Percentiles rank a stretch among this genome's conserved stretches.
Evolutionary conservation across 495 filamentous ascomycete species (phyloP).

Genomic region (Penicillium simplicissimum): DNA sequence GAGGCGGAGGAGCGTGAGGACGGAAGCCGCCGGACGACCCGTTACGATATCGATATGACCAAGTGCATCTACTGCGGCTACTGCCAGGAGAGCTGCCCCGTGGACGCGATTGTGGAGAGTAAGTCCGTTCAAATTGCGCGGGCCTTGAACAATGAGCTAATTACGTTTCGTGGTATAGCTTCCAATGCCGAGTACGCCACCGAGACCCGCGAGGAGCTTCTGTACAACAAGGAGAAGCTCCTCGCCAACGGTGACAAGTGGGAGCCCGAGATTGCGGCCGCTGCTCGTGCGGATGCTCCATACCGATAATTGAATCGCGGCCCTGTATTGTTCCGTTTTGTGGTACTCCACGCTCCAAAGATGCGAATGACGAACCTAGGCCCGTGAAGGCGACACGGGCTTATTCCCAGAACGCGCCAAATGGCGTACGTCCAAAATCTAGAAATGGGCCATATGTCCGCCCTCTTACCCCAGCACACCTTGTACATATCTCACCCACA

Average conservation of each 20-base stretch:
- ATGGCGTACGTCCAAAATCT: constrained; percentile 24
- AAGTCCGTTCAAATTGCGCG: constrained; percentile 24
- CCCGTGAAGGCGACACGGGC: constrained; percentile 13
- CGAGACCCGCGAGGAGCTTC: constrained; percentile 92
- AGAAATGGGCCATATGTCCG: constrained; percentile 19
- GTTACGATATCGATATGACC: constrained; percentile 99
- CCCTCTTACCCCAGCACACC: constrained; percentile 26
- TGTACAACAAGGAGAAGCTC: constrained; percentile 99
- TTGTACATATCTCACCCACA: constrained; percentile 41
- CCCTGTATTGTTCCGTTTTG: neutral
- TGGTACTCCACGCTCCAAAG: neutral
- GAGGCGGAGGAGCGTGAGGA: constrained; percentile 98
- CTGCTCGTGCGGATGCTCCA: constrained; percentile 82
- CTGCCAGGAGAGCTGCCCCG: constrained; percentile 98
- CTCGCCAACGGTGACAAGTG: constrained; percentile 92
- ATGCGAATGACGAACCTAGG: constrained; percentile 11
- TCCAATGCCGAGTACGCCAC: constrained; percentile 98
- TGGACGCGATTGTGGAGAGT: constrained; percentile 96
- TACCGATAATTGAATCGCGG: constrained; percentile 64
- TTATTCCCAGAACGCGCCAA: constrained; percentile 16
- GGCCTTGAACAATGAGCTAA: constrained; percentile 20
- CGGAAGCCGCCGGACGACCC: constrained; percentile 88
- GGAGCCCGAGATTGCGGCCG: constrained; percentile 95
- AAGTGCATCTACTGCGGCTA: constrained; percentile 99
- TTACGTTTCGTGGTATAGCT: constrained; percentile 36